Evolutionary conservation across 2,329 filamentous ascomycete species (phyloP), one percentile per base, ranked within the genome.

Genomic region (Pseudogymnoascus sp.): DNA sequence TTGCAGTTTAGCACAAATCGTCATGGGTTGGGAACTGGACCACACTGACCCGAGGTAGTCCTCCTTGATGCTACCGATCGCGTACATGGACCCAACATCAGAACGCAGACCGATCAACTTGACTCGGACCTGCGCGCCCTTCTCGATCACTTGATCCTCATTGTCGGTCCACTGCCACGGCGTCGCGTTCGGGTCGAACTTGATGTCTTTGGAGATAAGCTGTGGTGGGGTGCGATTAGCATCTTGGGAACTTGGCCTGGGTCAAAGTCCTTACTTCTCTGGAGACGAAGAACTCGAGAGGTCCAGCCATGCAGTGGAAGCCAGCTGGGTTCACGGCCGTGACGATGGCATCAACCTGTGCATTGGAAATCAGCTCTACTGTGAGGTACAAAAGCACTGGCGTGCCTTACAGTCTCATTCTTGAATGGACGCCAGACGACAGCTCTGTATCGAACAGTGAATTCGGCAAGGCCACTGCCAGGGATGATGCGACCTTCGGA

Each of bases 361-460:
- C 73, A 31, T 50, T 18, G 33, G 25, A 40, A 60, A 42, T 42
- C 33, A 38, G 35, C 38, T 60, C 40, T 50, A 53, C 23, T 61
- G 16, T 40, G 44, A 25, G 60, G 37, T 40, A 40, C 37, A 53
- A 61, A 50, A 61, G 42, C 42, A 56, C 50, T 35, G 50, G 50
- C 50, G 50, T 56, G 50, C 61, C 88, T 77, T 85, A 96, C 94
- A 75, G 94, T 96, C 82, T 99, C 94, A 72, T 94, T 93, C 77
- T 94, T 93, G 81, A 97, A 99, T 10, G 94, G 94, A 72, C 93
- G 86, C 93, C 93, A 99, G 64, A 99, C 91, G 65, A 99, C 93
- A 62, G 94, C 94, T 65, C 92, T 90, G 75, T 97, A 99, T 71
- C 90, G 87, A 59, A 99, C 92, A 0, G 90, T 96, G 74, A 97